Evolutionary conservation across 257 asterid species (phyloP), one percentile per base, ranked within the genome.

Genomic region (Rehmannia glutinosa): DNA sequence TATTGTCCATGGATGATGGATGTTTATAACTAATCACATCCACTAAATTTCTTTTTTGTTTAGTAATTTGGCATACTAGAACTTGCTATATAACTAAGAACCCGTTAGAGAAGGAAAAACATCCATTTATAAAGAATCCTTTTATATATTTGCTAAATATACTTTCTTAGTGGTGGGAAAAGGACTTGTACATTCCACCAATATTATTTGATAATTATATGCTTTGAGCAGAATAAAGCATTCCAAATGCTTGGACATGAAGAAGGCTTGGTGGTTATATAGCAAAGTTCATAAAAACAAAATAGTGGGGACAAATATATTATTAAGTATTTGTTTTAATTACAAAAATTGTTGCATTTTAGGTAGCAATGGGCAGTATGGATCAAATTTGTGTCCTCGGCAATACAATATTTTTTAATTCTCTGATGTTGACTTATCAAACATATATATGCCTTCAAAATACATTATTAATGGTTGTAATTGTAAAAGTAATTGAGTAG

Each of bases 251-350:
- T 70, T 59, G 27, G 62, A 61, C 56, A 50, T 16, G 63, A 61
- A 50, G 75, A 49, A 53, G 64, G 30, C 17, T 68, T 0, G 56
- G 73, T 68, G 57, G 64, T 32, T 56, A 7, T n/a, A n/a, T n/a
- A n/a, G 43, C 41, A 32, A 56, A 56, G 65, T 42, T 55, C 24
- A 30, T 7, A 54, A 52, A 69, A 20, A 20, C 10, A 10, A 47
- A 1, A 39, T 16, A n/a, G 13, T 45, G 52, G 52, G 52, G 52
- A 16, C 52, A 45, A 45, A 45, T 15, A 13, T 16, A 13, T 45
- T 45, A 13, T 13, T 45, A 43, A 46, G 2, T 46, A n/a, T 46
- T 46, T 55, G 19, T 19, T 17, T 49, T 17, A 24, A 8, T 23
- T 46, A 46, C 53, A 17, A 46, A 16, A n/a, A 30, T 41, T 71